Base-by-base conservation (phyloP, 352 stramenopile genomes). In the Halophytophthora polymorphica region DNA sequence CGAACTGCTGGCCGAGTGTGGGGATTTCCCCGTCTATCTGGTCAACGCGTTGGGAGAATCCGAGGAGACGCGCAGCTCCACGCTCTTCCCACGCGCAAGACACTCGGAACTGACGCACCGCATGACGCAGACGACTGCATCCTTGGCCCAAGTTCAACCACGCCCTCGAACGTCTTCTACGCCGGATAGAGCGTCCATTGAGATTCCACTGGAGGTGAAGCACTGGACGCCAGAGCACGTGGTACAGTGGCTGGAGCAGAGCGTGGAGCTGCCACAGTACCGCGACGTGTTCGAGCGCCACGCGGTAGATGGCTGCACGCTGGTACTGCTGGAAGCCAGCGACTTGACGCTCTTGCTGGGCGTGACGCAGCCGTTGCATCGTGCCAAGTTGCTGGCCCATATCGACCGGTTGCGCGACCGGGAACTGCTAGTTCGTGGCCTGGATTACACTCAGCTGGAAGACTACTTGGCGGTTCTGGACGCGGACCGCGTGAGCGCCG, bases 381-480 rank as follows among this genome's bases (percentile, higher is more conserved):
- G 81, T 0, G 66, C 62, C 0, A 73, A 78, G 6, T 14, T 93
- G 3, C 59, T 87, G 6, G 35, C 75, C 8, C 62, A 76, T 35
- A 56, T 93, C 2, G 77, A 93, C 57, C 75, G 79, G 15, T 47
- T 90, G 14, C 65, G 72, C 21, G 77, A 89, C 56, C 59, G 70
- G n/a, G 73, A 85, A 37, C 53, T 87, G 22, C 52, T 89, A 2
- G 60, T 69, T 36, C 68, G 83, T 33, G 77, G 77, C 0, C 50
- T 90, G 14, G 75, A 86, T 60, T 90, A 84, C 45, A 73, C 63
- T 1, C 78, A 92, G 45, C 61, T 92, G 22, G 49, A 85, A 56
- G 79, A 93, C 52, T 91, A 91, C 46, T 47, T 91, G 15, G 73
- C 77, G 0, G 71, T 91, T 14, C 61, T 91, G 10, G 81, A 89